Evolutionary conservation across 805 yeast species (phyloP).

Genomic region (Kodamaea neixiangensis): DNA sequence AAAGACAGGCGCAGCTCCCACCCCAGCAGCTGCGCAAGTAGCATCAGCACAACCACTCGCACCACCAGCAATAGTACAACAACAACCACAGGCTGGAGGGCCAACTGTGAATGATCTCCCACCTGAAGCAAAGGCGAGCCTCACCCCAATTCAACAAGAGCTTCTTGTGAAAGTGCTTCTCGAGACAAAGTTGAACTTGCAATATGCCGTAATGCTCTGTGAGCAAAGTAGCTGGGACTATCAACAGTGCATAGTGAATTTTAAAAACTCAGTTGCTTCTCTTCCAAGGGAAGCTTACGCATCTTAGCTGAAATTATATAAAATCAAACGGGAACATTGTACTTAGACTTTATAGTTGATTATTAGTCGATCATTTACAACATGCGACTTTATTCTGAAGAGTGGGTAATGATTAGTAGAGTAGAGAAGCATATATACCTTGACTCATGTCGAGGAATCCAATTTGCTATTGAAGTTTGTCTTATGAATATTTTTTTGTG

Average conservation of each 20-base stretch:
- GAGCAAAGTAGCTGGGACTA: conserved; percentile 88
- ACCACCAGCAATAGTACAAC: conserved; percentile 16
- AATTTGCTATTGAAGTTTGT: no score
- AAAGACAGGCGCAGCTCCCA: conserved; percentile 9
- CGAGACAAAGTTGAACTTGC: conserved; percentile 76
- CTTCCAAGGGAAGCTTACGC: conserved; percentile 44
- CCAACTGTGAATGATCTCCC: conserved; percentile 49
- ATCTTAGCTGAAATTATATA: conserved; percentile 1
- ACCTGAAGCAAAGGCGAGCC: conserved; percentile 52
- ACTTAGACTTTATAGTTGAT: neutral
- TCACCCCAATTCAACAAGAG: conserved; percentile 60
- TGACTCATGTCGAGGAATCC: no score
- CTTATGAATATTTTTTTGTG: no score
- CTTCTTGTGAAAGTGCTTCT: conserved; percentile 62
- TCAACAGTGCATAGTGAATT: conserved; percentile 65
- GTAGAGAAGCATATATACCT: no score
- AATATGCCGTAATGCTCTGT: conserved; percentile 78
- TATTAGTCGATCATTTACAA: neutral
- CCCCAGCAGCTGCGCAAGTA: conserved; percentile 13
- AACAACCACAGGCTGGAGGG: conserved; percentile 10
- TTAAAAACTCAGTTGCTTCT: conserved; percentile 62
- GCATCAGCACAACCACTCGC: conserved; percentile 16
- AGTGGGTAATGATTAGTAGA: neutral
- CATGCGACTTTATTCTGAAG: neutral
- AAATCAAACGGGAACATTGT: neutral